Percentiles rank a stretch among this genome's conserved stretches.
Evolutionary conservation across 208 protist genomes (phyloP).

Genomic region (Trichomonas vaginalis): DNA sequence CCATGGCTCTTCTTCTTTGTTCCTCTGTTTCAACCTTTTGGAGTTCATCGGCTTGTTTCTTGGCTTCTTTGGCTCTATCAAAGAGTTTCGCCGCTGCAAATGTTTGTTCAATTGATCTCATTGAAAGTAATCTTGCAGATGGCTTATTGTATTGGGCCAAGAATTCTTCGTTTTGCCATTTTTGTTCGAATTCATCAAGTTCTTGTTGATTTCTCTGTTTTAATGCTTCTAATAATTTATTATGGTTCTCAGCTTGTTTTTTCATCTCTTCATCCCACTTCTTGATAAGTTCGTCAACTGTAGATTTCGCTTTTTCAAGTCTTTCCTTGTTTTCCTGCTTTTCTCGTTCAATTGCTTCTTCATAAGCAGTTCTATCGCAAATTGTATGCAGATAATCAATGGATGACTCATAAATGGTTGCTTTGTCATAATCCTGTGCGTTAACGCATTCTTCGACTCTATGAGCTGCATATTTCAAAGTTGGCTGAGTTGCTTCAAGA

Average conservation of each 20-base stretch:
- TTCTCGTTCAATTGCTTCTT: neutral
- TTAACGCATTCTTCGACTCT: neutral
- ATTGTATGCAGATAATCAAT: neutral
- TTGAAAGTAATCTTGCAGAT: neutral
- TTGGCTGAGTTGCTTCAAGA: neutral
- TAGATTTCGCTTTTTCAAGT: neutral
- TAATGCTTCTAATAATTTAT: neutral
- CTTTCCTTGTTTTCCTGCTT: neutral
- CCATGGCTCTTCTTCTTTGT: neutral
- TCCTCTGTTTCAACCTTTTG: neutral
- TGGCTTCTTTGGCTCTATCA: neutral
- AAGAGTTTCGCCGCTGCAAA: neutral
- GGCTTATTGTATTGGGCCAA: neutral
- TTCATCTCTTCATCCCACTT: neutral
- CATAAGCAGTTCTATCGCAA: neutral
- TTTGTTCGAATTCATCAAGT: neutral
- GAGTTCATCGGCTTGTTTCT: neutral
- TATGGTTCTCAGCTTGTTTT: neutral
- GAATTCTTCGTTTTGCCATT: neutral
- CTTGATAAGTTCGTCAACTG: neutral
- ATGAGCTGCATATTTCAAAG: neutral
- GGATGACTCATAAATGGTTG: neutral
- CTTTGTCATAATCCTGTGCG: neutral
- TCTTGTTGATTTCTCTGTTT: neutral
- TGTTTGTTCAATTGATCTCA: neutral